phyloP scores from a whole-genome alignment of 176 grass and related monocot species.

The Triticum aestivum region DNA sequence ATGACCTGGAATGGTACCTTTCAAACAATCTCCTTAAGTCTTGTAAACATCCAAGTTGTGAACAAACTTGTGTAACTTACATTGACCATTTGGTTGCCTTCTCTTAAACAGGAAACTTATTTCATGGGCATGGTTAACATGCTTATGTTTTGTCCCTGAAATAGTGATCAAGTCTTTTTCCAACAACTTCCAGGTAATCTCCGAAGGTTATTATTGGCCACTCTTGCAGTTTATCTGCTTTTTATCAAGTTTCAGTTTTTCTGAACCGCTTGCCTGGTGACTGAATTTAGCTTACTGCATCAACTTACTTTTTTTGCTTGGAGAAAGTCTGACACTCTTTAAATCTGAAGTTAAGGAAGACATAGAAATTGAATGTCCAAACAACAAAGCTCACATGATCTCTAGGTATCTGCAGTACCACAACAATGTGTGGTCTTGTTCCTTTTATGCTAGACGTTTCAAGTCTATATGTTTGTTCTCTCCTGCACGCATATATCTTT shows the following conservation, averaged over 20 bases:
- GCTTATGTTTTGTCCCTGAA: constrained; percentile 89
- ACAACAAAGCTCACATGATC: neutral
- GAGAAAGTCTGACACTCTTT: neutral
- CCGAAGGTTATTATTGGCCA: neutral
- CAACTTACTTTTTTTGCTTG: neutral
- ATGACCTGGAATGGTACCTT: constrained; percentile 90
- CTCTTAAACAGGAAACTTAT: constrained; percentile 75
- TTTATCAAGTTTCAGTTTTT: neutral
- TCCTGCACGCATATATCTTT: neutral
- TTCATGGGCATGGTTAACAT: constrained; percentile 97
- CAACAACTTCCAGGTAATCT: constrained; percentile 61
- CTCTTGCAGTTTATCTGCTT: constrained; percentile 1
- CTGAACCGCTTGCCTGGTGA: neutral
- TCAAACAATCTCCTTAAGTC: constrained; percentile 8
- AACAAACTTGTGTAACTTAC: neutral
- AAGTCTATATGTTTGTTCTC: neutral
- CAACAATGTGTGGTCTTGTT: neutral
- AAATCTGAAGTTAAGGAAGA: constrained; percentile 1
- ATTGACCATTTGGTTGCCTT: constrained; percentile 21
- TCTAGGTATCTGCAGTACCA: neutral
- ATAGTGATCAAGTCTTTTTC: constrained; percentile 75
- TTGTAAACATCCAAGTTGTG: neutral
- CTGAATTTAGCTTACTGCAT: constrained; percentile 15
- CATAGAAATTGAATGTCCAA: constrained; percentile 9
- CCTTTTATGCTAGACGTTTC: constrained; percentile 6